Evolutionary conservation across 805 yeast species (phyloP).

Genomic region (Brettanomyces anomalus): DNA sequence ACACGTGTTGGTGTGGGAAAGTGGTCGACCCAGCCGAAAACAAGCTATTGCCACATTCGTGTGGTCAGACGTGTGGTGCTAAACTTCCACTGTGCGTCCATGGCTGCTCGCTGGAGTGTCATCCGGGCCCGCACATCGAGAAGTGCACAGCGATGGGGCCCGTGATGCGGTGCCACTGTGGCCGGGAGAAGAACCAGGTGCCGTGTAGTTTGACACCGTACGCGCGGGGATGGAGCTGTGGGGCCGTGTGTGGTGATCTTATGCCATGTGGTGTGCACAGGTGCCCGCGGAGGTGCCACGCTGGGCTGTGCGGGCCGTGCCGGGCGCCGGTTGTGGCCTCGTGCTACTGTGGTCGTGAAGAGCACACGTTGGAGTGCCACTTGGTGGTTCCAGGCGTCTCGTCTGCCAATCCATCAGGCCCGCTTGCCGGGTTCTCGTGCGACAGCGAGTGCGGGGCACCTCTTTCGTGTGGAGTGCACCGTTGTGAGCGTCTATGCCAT

Average conservation of each 20-base stretch:
- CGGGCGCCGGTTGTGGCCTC: conserved; percentile 33
- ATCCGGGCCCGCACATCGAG: conserved; percentile 80
- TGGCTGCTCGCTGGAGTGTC: conserved; percentile 67
- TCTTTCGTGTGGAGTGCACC: conserved; percentile 60
- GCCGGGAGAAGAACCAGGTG: conserved; percentile 51
- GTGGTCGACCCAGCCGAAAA: conserved; percentile 55
- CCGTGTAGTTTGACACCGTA: conserved; percentile 72
- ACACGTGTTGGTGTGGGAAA: conserved; percentile 87
- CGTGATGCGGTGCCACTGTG: conserved; percentile 62
- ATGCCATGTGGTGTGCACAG: conserved; percentile 67
- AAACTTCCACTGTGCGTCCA: conserved; percentile 56
- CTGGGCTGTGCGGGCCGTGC: conserved; percentile 79
- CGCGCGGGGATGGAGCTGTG: conserved; percentile 60
- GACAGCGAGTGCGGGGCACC: conserved; percentile 31
- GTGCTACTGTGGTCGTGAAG: conserved; percentile 72
- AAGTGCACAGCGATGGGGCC: conserved; percentile 77
- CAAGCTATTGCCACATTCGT: conserved; percentile 65
- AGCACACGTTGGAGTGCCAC: conserved; percentile 35
- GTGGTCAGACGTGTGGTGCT: conserved; percentile 74
- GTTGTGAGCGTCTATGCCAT: conserved; percentile 44
- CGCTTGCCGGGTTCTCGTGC: conserved; percentile 49
- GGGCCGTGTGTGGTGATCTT: conserved; percentile 45
- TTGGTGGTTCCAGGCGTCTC: conserved; percentile 5
- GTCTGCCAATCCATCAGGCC: no score
- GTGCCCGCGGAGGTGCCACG: conserved; percentile 60